Evolutionary conservation across 768 basidiomycete species (phyloP), one percentile per base, ranked within the genome.

Genomic region (Termitomyces sp.): DNA sequence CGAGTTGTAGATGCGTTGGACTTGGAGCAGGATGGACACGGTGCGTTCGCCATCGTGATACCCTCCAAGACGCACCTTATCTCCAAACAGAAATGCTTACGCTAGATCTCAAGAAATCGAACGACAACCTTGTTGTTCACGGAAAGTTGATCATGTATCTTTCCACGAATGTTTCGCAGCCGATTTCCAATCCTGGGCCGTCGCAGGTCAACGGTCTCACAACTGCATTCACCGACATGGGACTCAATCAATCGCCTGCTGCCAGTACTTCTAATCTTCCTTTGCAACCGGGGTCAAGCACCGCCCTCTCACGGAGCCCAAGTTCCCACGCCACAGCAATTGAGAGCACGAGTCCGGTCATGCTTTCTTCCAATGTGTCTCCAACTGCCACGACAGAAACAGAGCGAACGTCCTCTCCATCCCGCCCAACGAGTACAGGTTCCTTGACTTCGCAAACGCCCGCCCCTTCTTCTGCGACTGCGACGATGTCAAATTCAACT

Each of bases 131-230:
- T 30, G 91, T 95, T 50, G 97, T 99, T 4, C 95, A 98, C 68
- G 97, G 97, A 50, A 98, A 98, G 75, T 84, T 99, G 64, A 95
- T 98, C 72, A 85, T 98, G 64, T 95, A 96, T 74, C 82, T 99
- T 40, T 95, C 94, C 18, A 98, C 97, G 51, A 95, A 98, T 69
- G 80, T 92, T 69, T 82, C 76, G 59, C 85, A 88, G 64, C 92
- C 94, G 38, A 93, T 95, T 66, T 79, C 83, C 65, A 95, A 93
- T 71, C 87, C 92, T 35, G 88, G 91, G 3, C 90, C 90, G 9
- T 85, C 91, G 2, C 84, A 89, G 69, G 79, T 85, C 1, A 75
- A 82, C 57, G 83, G 82, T 51, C 74, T 84, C 41, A 82, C 79
- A 44, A 78, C 79, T 23, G 83, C 87, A 8, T 72, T 91, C 40